Evolutionary conservation across 192 early-diverging fungal genomes (phyloP).

Genomic region (Coemansia sp.): DNA sequence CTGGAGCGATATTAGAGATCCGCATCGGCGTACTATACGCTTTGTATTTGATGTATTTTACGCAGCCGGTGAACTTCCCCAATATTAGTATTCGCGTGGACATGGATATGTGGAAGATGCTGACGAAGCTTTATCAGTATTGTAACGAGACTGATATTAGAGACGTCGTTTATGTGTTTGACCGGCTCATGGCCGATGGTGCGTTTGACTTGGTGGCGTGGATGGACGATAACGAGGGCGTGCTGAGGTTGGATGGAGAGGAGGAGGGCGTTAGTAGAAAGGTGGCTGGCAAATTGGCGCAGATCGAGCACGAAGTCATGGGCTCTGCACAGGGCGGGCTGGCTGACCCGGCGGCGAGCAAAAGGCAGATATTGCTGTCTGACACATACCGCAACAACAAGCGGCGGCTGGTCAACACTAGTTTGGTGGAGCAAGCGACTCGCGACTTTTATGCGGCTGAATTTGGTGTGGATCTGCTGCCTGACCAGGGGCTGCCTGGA

Average conservation of each 20-base stretch:
- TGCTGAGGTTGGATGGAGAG: slow-evolving; percentile 49
- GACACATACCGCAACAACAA: slow-evolving; percentile 47
- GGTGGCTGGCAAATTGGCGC: slow-evolving; percentile 32
- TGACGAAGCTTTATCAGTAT: slow-evolving; percentile 55
- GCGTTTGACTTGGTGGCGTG: slow-evolving; percentile 60
- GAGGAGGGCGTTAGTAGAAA: slow-evolving; percentile 37
- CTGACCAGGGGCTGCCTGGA: slow-evolving; percentile 33
- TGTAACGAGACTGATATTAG: slow-evolving; percentile 48
- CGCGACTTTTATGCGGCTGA: slow-evolving; percentile 46
- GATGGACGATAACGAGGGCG: slow-evolving; percentile 55
- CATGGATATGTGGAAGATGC: slow-evolving; percentile 53
- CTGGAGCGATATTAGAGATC: slow-evolving; percentile 49
- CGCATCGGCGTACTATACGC: slow-evolving; percentile 60
- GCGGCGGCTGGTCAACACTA: slow-evolving; percentile 43
- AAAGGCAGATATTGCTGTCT: slow-evolving; percentile 39
- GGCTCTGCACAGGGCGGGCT: slow-evolving; percentile 48
- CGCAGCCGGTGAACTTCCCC: slow-evolving; percentile 61
- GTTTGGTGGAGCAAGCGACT: slow-evolving; percentile 42
- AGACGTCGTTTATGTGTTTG: slow-evolving; percentile 56
- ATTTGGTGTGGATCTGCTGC: slow-evolving; percentile 33
- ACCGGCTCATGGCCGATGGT: slow-evolving; percentile 44
- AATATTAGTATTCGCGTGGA: slow-evolving; percentile 58
- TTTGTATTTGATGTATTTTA: slow-evolving; percentile 63
- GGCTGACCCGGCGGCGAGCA: slow-evolving; percentile 47
- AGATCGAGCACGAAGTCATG: slow-evolving; percentile 58